Evolutionary conservation across 768 basidiomycete genomes (phyloP), one percentile per base, ranked within the genome.

Genomic region (Dendrothele bispora): DNA sequence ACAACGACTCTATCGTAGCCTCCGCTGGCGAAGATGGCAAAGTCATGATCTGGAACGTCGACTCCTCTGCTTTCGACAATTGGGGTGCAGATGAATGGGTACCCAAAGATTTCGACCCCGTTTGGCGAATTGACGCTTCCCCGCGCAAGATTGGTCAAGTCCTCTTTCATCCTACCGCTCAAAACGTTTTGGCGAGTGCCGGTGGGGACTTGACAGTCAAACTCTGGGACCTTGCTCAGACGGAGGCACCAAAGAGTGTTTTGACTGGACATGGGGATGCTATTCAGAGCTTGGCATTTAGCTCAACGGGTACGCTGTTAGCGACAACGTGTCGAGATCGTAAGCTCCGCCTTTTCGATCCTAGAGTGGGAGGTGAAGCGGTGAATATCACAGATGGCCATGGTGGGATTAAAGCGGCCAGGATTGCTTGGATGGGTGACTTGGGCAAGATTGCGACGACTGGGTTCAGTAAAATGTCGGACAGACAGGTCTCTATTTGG

Each of bases 391-490:
- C 81, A 7, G 95, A 98, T 59, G 90, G 93, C 0, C 94, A 98
- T 63, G 83, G 83, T 18, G 97, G 97, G 8, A 86, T 98, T 65
- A 98, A 98, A 68, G 92, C 92, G 3, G 82, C 91, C 3, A 78
- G 95, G 15, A 86, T 93, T 3, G 74, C 78, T 22, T 98, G 91
- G 90, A 82, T 97, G 82, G 95, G 97, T 36, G 88, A 91, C 46
- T 68, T 79, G 40, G 93, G 94, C 64, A 83, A 82, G 53, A 80
- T 98, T 61, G 91, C 88, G 12, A 98, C 95, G 12, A 99, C 95
- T 12, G 95, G 95, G 0, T 98, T 98, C 69, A 92, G 89, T 69
- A 91, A 84, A 67, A 95, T 95, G 91, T 91, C 89, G 39, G 95
- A 99, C 64, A 79, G 95, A 7, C 93, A 99, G 65, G 77, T 93